These are phyloP conservation scores for Furcasterigmium furcatum DNA, from an alignment of 2,329 filamentous ascomycete species.

Conservation along the genomic window DNA sequence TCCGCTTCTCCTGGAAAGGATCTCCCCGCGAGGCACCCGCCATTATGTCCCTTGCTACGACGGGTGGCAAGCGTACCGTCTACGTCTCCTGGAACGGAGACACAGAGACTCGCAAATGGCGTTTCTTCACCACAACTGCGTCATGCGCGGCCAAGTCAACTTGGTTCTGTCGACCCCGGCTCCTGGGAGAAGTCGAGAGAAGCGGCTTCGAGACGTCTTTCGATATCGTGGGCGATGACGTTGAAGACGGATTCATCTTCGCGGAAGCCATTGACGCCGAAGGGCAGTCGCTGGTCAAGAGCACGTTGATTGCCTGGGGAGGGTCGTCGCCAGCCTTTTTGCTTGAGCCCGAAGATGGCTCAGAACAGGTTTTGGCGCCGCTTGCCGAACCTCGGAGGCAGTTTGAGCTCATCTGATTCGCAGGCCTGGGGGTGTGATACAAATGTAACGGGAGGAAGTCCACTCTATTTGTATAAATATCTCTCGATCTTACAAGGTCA, in stretches of 20 bases:
- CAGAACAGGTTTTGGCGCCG: too few relatives aligned
- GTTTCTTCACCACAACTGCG: too few relatives aligned
- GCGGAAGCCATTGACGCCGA: not conserved
- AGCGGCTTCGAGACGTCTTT: conserved; percentile 39
- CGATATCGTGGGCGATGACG: conserved; percentile 21
- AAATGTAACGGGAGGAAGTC: too few relatives aligned
- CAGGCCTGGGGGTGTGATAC: too few relatives aligned
- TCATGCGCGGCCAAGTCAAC: conserved; percentile 23
- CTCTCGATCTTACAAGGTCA: too few relatives aligned
- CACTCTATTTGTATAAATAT: too few relatives aligned
- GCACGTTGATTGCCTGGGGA: too few relatives aligned
- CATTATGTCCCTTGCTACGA: conserved; percentile 18
- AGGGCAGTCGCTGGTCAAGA: too few relatives aligned
- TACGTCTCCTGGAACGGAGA: conserved; percentile 56
- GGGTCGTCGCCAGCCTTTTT: too few relatives aligned
- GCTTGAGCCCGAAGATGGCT: too few relatives aligned
- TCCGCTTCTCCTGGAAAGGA: conserved; percentile 15
- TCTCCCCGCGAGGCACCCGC: conserved; percentile 13
- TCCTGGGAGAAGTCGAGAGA: conserved; percentile 33
- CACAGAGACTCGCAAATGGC: conserved; percentile 42
- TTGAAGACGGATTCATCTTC: not conserved
- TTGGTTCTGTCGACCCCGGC: conserved; percentile 26
- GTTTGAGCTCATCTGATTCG: too few relatives aligned
- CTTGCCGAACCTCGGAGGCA: too few relatives aligned
- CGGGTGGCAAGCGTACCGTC: conserved; percentile 9